Evolutionary conservation across 1,139 yeast species (phyloP).

Genomic region (Pichia sp.): DNA sequence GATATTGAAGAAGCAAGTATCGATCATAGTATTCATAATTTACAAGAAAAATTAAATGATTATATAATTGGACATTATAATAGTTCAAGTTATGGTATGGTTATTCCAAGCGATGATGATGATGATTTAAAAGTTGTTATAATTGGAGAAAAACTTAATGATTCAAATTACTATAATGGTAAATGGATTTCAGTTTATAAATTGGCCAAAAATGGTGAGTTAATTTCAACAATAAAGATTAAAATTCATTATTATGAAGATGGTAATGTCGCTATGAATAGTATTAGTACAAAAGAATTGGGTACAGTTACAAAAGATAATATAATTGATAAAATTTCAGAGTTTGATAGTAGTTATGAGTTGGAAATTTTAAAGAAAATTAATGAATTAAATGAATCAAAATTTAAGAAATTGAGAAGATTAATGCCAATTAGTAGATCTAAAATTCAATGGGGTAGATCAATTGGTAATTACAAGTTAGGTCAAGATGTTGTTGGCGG

Average conservation of each 20-base stretch:
- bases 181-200: conserved; percentile 73
- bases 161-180: conserved; percentile 83
- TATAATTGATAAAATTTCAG: conserved; percentile 47
- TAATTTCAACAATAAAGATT: conserved; percentile 52
- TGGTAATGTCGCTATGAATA: conserved; percentile 81
- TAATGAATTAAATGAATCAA: conserved; percentile 65
- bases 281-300: conserved; percentile 33
- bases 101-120: conserved; percentile 31
- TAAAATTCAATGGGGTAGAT: conserved; percentile 91
- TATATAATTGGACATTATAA: conserved; percentile 51
- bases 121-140: conserved; percentile 35
- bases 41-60: conserved; percentile 28
- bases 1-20: conserved; percentile 41
- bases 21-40: conserved; percentile 26
- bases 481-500: conserved; percentile 72
- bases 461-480: conserved; percentile 81
- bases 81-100: conserved; percentile 42
- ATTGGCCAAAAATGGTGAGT: conserved; percentile 31
- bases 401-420: conserved; percentile 81
- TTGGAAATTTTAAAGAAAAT: conserved; percentile 57
- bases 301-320: conserved; percentile 23
- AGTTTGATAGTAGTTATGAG: conserved; percentile 58
- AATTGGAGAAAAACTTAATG: conserved; percentile 68
- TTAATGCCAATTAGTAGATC: conserved; percentile 88
- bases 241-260: conserved; percentile 94